Conservation (phyloP, 2,329 filamentous ascomycete genomes). For the Talaromyces sp. region DNA sequence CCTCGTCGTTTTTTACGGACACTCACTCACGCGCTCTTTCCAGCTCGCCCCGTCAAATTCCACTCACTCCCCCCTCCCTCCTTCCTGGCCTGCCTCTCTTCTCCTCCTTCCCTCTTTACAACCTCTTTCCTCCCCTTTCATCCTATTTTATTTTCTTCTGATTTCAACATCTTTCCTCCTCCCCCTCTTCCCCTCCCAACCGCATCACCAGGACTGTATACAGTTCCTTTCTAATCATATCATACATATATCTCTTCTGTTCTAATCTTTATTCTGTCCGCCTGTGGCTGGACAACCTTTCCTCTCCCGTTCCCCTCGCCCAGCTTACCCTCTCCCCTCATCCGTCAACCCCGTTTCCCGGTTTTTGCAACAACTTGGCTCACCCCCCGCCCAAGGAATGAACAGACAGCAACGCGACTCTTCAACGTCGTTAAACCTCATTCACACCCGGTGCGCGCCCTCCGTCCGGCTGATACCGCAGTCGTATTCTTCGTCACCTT, state of each 20-base stretch:
- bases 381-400: slow-evolving; percentile 39
- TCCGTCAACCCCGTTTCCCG: slow-evolving; percentile 17
- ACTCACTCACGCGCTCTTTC: slow-evolving; percentile 12
- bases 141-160: slow-evolving; percentile 15
- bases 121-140: slow-evolving; percentile 18
- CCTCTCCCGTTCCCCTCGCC: slow-evolving; percentile 12
- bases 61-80: slow-evolving; percentile 16
- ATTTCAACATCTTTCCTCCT: slow-evolving; percentile 18
- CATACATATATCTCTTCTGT: slow-evolving; percentile 13
- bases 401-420: slow-evolving; percentile 37
- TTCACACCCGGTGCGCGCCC: slow-evolving; percentile 41
- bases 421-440: slow-evolving; percentile 36
- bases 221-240: slow-evolving; percentile 15
- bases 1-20: slow-evolving; percentile 18
- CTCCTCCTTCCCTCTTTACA: slow-evolving; percentile 18
- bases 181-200: slow-evolving; percentile 14
- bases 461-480: slow-evolving; percentile 37
- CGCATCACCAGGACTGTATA: slow-evolving; percentile 19
- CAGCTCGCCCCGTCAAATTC: slow-evolving; percentile 18
- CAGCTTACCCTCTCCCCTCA: slow-evolving; percentile 17
- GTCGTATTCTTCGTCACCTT: slow-evolving; percentile 21
- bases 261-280: slow-evolving; percentile 23
- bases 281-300: slow-evolving; percentile 39
- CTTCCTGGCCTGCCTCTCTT: slow-evolving; percentile 19
- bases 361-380: slow-evolving; percentile 17